phyloP scores from a whole-genome alignment of 805 yeast species.

The Ogataea pini region DNA sequence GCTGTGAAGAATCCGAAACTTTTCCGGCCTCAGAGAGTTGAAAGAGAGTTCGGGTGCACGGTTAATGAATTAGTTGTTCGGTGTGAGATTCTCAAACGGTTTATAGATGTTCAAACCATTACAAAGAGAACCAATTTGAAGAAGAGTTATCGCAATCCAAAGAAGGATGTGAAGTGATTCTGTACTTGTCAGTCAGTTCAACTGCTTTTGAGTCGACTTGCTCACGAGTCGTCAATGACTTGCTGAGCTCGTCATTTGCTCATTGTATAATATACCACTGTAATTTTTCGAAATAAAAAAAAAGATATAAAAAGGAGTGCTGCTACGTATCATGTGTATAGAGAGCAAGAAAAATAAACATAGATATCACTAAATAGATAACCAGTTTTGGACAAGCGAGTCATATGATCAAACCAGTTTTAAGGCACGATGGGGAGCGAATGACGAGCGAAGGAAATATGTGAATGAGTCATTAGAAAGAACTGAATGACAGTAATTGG shows the following conservation, averaged over 20 bases:
- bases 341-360: slow-evolving; percentile 1
- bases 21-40: slow-evolving; percentile 15
- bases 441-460: background rate
- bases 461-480: background rate
- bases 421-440: background rate
- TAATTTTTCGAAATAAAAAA: background rate
- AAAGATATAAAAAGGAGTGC: slow-evolving; percentile 1
- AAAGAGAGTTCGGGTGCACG: slow-evolving; percentile 26
- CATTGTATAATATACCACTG: background rate
- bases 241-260: background rate
- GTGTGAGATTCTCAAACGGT: slow-evolving; percentile 20
- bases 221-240: no score
- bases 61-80: slow-evolving; percentile 27
- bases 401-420: background rate
- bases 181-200: no score
- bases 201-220: no score
- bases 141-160: no score
- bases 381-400: slow-evolving; percentile 3
- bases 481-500: no score
- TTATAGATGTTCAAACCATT: slow-evolving; percentile 23
- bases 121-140: slow-evolving; percentile 5
- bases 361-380: background rate
- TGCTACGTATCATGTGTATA: slow-evolving; percentile 6
- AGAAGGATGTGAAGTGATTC: no score
- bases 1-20: slow-evolving; percentile 17